phyloP scores from a whole-genome alignment of 768 basidiomycete species.

The Kwoniella sp. region DNA sequence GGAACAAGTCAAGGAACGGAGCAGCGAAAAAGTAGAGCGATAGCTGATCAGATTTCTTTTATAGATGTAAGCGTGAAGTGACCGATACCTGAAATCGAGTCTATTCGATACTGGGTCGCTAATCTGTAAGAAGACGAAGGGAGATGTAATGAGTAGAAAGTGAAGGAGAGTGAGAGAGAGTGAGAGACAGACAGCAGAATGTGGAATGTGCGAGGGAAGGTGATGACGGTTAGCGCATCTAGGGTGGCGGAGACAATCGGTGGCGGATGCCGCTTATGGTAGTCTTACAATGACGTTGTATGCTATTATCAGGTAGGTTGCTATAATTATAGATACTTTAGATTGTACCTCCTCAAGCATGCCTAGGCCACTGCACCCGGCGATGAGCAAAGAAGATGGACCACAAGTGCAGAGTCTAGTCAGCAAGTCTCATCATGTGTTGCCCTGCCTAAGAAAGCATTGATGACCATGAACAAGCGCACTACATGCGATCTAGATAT shows the following conservation, averaged over 20 bases:
- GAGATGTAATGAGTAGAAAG: background rate
- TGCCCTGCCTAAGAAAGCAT: no score
- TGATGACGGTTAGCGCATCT: background rate
- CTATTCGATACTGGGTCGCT: no score
- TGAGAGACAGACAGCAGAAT: background rate
- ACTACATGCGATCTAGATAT: constrained; percentile 3
- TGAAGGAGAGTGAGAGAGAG: background rate
- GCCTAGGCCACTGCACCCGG: no score
- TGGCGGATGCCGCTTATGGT: background rate
- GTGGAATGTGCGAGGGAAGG: background rate
- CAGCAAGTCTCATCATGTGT: no score
- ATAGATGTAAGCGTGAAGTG: no score
- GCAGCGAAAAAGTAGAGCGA: no score
- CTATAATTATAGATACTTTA: constrained; percentile 13
- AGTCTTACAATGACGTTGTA: background rate
- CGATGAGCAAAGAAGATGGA: no score
- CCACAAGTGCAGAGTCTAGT: no score
- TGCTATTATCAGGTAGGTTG: background rate
- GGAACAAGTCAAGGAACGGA: background rate
- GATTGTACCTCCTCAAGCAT: no score
- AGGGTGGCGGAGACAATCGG: background rate
- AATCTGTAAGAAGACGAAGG: no score
- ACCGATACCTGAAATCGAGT: no score
- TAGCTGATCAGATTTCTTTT: no score
- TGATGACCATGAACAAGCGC: constrained; percentile 16